Percentiles rank a stretch among this genome's conserved stretches.
Conservation (phyloP, 768 basidiomycete genomes). For the Postia placenta region DNA sequence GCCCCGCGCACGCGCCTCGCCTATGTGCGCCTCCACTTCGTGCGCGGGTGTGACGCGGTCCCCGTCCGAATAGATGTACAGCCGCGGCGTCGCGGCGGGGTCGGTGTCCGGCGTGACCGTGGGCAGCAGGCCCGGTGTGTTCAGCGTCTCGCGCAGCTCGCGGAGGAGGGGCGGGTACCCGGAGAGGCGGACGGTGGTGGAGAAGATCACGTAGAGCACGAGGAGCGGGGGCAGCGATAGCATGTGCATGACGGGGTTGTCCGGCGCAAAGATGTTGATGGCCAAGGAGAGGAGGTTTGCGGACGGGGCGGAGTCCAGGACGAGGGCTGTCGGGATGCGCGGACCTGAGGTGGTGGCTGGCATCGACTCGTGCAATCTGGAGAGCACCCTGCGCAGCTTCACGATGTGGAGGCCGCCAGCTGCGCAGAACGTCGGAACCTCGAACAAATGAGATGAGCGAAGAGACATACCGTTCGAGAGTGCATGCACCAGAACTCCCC, state of each 20-base stretch:
- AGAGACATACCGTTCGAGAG: not conserved
- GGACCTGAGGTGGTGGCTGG: not conserved
- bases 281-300: not conserved
- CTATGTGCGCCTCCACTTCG: not conserved
- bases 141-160: not conserved
- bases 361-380: not conserved
- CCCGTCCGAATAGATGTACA: not conserved
- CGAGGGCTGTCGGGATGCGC: not conserved
- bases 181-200: not conserved
- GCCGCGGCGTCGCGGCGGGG: not conserved
- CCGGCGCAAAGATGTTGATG: not conserved
- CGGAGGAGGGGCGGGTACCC: not conserved
- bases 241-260: not conserved
- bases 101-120: not conserved
- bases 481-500: not conserved
- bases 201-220: not conserved
- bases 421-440: not conserved
- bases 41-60: not conserved
- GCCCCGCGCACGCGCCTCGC: not conserved
- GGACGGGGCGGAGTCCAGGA: not conserved
- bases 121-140: not conserved
- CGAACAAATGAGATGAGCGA: not conserved
- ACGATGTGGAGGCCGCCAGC: not conserved
- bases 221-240: not conserved
- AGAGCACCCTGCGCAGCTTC: slow-evolving; percentile 1